Conservation (phyloP, 805 yeast species). For the Ogataea kodamae region DNA sequence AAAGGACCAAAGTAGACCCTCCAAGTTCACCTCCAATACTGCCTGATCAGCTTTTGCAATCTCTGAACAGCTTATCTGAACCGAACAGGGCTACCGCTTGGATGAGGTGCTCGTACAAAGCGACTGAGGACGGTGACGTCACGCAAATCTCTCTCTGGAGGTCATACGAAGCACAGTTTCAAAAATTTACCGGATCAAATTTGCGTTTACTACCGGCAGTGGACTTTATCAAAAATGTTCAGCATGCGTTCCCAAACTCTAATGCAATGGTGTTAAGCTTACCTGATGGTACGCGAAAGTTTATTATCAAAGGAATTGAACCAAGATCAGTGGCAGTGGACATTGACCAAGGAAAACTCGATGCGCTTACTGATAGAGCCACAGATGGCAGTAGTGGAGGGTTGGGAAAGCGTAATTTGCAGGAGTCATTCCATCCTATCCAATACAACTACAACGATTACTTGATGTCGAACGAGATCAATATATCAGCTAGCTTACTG, state of each 20-base stretch:
- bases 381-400: conserved; percentile 13
- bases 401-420: conserved; percentile 22
- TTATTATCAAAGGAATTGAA: conserved; percentile 90
- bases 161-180: conserved; percentile 85
- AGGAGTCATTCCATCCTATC: conserved; percentile 30
- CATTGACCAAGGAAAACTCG: conserved; percentile 42
- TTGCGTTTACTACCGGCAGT: conserved; percentile 83
- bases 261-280: conserved; percentile 87
- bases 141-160: conserved; percentile 96
- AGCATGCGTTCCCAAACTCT: conserved; percentile 80
- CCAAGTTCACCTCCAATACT: conserved; percentile 59
- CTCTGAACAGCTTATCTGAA: conserved; percentile 66
- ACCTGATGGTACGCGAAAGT: conserved; percentile 65
- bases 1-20: conserved; percentile 57
- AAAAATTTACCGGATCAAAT: conserved; percentile 46
- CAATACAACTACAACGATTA: conserved; percentile 34
- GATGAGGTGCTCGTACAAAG: conserved; percentile 89
- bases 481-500: conserved; percentile 36
- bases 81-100: conserved; percentile 91
- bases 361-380: conserved; percentile 33
- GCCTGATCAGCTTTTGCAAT: conserved; percentile 46
- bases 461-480: conserved; percentile 37
- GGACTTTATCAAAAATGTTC: conserved; percentile 92
- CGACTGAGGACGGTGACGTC: conserved; percentile 74
- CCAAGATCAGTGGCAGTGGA: conserved; percentile 67